Percentiles rank a stretch among this genome's conserved stretches.
phyloP scores from a whole-genome alignment of 805 yeast genomes.

The Candida pseudofarinosa region DNA sequence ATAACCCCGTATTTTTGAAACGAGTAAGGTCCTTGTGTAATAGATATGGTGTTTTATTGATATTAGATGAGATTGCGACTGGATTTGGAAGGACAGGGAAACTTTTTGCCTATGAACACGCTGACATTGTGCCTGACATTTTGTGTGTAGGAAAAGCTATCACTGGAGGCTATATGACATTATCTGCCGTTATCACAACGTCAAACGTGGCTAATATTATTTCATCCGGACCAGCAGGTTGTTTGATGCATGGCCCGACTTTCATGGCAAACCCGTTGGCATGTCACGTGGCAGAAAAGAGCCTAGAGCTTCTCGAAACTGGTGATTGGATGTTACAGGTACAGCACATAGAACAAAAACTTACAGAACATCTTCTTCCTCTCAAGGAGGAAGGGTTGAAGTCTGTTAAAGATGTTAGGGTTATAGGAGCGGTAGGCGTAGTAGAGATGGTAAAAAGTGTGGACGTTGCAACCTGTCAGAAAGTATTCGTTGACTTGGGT shows the following conservation, averaged over 20 bases:
- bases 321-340: constrained; percentile 11
- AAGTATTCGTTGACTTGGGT: constrained; percentile 1
- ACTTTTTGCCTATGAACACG: constrained; percentile 3
- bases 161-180: constrained; percentile 36
- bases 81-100: constrained; percentile 4
- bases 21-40: constrained; percentile 1
- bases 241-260: constrained; percentile 14
- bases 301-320: constrained; percentile 16
- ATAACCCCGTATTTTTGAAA: neutral
- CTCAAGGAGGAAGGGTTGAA: neutral
- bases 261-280: constrained; percentile 6
- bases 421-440: constrained; percentile 3
- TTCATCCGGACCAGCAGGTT: constrained; percentile 12
- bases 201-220: constrained; percentile 22
- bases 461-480: constrained; percentile 1
- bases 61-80: constrained; percentile 1
- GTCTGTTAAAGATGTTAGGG: constrained; percentile 3
- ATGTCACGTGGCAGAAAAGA: constrained; percentile 3
- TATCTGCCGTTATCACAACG: constrained; percentile 43
- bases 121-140: constrained; percentile 19
- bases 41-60: constrained; percentile 1
- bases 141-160: constrained; percentile 21
- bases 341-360: constrained; percentile 11
- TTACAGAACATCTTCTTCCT: constrained; percentile 5
- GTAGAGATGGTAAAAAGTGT: constrained; percentile 1